phyloP scores from a whole-genome alignment of 75 land plant genomes.

The Ceratopteris richardii region DNA sequence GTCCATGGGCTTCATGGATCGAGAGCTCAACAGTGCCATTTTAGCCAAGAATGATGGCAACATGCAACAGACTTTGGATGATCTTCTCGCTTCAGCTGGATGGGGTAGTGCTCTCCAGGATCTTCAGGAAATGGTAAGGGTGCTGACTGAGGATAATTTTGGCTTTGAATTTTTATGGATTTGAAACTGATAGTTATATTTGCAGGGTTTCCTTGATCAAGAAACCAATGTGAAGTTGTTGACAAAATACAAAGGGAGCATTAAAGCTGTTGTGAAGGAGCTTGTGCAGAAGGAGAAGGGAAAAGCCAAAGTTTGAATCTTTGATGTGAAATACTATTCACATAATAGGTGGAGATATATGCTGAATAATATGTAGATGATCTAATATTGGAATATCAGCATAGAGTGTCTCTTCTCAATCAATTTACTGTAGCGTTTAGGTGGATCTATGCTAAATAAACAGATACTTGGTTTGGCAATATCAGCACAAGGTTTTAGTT shows the following conservation, averaged over 20 bases:
- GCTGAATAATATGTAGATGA: no score
- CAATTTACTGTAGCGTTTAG: no score
- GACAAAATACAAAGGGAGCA: slow-evolving; percentile 73
- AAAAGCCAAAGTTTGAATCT: neutral
- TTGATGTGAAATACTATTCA: no score
- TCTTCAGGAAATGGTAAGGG: slow-evolving; percentile 80
- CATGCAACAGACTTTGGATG: slow-evolving; percentile 60
- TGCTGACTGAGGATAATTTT: neutral
- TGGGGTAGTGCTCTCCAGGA: slow-evolving; percentile 89
- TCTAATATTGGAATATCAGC: no score
- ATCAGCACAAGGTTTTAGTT: no score
- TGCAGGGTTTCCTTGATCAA: slow-evolving; percentile 76
- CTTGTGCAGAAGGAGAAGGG: slow-evolving; percentile 71
- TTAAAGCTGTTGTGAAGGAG: slow-evolving; percentile 85
- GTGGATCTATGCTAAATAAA: no score
- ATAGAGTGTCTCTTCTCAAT: no score
- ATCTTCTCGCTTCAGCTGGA: slow-evolving; percentile 63
- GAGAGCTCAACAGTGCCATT: slow-evolving; percentile 59
- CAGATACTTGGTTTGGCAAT: no score
- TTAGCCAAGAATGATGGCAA: slow-evolving; percentile 57
- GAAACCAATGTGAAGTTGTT: slow-evolving; percentile 62
- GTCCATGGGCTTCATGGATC: slow-evolving; percentile 80
- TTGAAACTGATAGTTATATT: neutral
- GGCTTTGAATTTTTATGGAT: neutral
- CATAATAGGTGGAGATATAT: no score